Evolutionary conservation across 2,329 filamentous ascomycete species (phyloP), one percentile per base, ranked within the genome.

Genomic region (Chaetothyriales sp.): DNA sequence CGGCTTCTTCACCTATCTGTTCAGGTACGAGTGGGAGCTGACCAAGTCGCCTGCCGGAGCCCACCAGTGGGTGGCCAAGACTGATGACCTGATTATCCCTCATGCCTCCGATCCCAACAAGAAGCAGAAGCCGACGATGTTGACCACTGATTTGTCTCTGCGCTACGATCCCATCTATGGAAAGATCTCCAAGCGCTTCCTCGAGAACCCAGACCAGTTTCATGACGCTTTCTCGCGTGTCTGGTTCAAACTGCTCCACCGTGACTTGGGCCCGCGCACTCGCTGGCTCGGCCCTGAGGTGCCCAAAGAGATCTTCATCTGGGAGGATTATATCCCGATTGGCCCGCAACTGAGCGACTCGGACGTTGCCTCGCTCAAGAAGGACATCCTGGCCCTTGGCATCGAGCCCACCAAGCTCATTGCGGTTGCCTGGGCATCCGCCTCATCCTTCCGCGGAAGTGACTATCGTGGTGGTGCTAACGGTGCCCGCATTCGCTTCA

Each of bases 391-490:
- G 1, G 70, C 70, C 44, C 68, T 77, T n/a, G 80, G 80, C 15
- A 62, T 86, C 3, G 73, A 74, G 51, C 68, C 75, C 4, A 71
- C 73, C 51, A 78, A 79, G 66, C 71, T 88, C 53, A 75, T 88
- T 49, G 73, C 74, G 8, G 75, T 76, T 8, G 82, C 83, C 20
- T 86, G 80, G 78, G 79, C 79, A 1, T 78, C 83, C 0, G 81
- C 82, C 20, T 81, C 82, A 2, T 81, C 80, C 26, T 86, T 82
- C 79, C 82, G 83, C 54, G 76, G 79, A 59, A 77, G 79, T 59
- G 84, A 89, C 73, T 88, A 88, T 78, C 84, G 84, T 57, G 84
- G 84, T 59, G 84, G 84, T 63, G 84, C 84, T 68, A 89, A 89
- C 61, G 84, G 84, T 60, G 84, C 78, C 12, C 84, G 84, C 60